A percentile compares a stretch with the other conserved stretches of the same genome.
These are phyloP conservation scores for Sarcocystis neurona DNA, from an alignment of 169 alveolate genomes.

Conservation along the genomic window DNA sequence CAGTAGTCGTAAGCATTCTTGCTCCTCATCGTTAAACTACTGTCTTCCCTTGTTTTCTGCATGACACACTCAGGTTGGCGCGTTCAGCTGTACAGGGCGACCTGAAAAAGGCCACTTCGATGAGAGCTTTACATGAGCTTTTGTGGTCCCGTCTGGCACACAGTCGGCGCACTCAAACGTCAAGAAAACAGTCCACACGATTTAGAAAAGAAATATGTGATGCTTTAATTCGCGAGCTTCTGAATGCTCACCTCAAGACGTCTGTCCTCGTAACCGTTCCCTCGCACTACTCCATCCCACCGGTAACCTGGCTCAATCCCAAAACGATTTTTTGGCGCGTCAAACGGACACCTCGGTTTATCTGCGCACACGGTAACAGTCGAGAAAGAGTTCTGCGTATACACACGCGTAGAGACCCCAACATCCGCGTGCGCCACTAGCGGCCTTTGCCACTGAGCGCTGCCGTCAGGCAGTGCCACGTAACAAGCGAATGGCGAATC, in stretches of 20 bases:
- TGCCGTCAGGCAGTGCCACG: too few relatives aligned
- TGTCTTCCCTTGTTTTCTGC: too few relatives aligned
- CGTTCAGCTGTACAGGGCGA: too few relatives aligned
- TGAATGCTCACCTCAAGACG: conserved; percentile 29
- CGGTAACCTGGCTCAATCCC: conserved; percentile 85
- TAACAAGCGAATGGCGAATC: not conserved
- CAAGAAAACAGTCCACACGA: not conserved
- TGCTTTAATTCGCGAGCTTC: conserved; percentile 2
- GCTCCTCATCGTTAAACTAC: too few relatives aligned
- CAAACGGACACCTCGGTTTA: conserved; percentile 77
- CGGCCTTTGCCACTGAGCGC: too few relatives aligned
- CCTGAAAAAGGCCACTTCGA: not conserved
- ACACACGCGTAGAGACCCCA: not conserved
- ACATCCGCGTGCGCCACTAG: too few relatives aligned
- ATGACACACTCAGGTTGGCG: too few relatives aligned
- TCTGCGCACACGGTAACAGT: not conserved
- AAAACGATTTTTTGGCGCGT: conserved; percentile 80
- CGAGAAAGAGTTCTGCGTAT: not conserved
- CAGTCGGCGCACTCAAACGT: not conserved
- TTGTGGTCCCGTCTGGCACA: not conserved
- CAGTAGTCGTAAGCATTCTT: too few relatives aligned
- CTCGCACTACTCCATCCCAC: conserved; percentile 92
- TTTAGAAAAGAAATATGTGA: not conserved
- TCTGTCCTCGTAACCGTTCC: conserved; percentile 84
- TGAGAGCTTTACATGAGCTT: not conserved